Percentiles rank a stretch among this genome's conserved stretches.
These are phyloP conservation scores for Botryotinia globosa DNA, from an alignment of 2,329 filamentous ascomycete species.

Conservation along the genomic window DNA sequence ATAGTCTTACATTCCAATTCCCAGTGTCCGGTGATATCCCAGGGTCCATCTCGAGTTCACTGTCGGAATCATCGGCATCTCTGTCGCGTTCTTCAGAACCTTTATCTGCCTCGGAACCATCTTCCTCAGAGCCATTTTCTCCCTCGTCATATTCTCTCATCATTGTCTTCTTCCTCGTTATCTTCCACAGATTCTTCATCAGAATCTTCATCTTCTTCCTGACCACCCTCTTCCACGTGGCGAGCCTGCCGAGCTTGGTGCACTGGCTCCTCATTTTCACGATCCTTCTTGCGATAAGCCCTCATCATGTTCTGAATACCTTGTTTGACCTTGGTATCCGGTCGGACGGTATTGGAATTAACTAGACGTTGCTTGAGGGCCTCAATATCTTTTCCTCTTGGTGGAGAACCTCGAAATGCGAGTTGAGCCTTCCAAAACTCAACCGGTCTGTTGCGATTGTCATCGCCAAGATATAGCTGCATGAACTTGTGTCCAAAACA, in stretches of 20 bases:
- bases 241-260: background rate
- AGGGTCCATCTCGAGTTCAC: background rate
- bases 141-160: background rate
- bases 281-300: background rate
- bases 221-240: background rate
- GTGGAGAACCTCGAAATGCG: background rate
- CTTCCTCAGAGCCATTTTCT: background rate
- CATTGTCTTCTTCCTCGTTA: background rate
- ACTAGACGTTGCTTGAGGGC: background rate
- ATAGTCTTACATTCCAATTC: background rate
- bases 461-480: background rate
- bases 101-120: background rate
- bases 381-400: background rate
- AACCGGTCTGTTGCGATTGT: background rate
- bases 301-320: background rate
- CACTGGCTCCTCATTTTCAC: background rate
- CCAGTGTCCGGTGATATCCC: background rate
- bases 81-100: background rate
- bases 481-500: background rate
- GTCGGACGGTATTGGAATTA: background rate
- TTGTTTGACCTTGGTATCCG: background rate
- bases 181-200: background rate
- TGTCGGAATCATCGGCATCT: background rate
- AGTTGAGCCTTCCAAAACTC: background rate
- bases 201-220: background rate